Base-by-base conservation (phyloP, 805 yeast species). In the Sugiyamaella valdiviana region DNA sequence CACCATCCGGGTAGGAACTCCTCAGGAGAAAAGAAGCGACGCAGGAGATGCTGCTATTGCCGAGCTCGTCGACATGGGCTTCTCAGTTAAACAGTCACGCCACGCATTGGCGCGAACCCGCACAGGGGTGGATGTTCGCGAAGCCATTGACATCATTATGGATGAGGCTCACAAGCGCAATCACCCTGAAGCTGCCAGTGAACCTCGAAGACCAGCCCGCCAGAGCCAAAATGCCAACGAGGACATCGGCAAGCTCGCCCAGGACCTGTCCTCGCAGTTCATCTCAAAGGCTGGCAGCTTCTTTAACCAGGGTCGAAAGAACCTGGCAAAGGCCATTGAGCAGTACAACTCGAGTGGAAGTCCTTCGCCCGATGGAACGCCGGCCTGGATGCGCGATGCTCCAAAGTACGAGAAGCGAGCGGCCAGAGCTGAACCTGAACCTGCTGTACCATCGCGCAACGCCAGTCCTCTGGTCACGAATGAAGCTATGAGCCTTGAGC, bases 1-100 rank as follows among this genome's bases (percentile, higher is more conserved):
- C 10, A 26, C 32, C 14, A 26, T 26, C 14, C 32, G 32, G 9
- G 32, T 26, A 26, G 32, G 32, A 26, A 26, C 32, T 6, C 32
- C 32, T 5, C 16, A 16, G 36, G 36, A 29, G 12, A 14, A 14
- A 24, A 7, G 21, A n/a, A 14, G 36, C 3, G 36, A n/a, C 54
- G 37, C 49, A 2, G 22, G 56, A 15, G 63, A 59, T 38, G 51
- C 50, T 23, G 71, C 79, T 1, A 60, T 85, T 15, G 91, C 91
- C 0, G 85, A 80, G 55, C 69, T 86, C 39, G 65, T 85, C 2
- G 93, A 86, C 51, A 87, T 87, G 79, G 95, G 95, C 2, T 87
- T 87, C 58, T 64, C 82, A 1, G 67, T 76, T 0, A 80, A 78
- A 1, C 76, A 72, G 45, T 80, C 93, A 3, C 74, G 71, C 21